These are phyloP conservation scores for Annulohypoxylon truncatum DNA, from an alignment of 2,329 filamentous ascomycete species.

Conservation along the genomic window DNA sequence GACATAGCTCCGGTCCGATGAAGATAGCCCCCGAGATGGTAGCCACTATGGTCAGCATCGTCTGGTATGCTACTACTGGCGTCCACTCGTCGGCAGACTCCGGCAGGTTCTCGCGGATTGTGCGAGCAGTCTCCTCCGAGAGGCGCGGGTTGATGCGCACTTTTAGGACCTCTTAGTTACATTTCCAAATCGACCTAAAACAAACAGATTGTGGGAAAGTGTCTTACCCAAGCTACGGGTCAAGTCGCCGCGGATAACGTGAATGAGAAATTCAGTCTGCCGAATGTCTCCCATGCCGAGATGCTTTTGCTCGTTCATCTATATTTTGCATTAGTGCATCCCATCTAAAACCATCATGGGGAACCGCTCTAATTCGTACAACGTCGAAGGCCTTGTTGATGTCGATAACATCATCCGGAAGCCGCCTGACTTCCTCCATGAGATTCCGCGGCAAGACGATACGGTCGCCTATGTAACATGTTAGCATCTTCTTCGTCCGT, in stretches of 20 bases:
- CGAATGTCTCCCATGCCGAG: conserved; percentile 27
- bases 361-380: conserved; percentile 10
- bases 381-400: conserved; percentile 42
- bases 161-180: conserved; percentile 22
- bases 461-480: conserved; percentile 42
- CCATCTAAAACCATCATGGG: background rate
- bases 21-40: conserved; percentile 61
- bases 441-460: conserved; percentile 46
- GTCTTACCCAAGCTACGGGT: conserved; percentile 42
- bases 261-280: conserved; percentile 30
- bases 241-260: conserved; percentile 40
- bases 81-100: conserved; percentile 56
- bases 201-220: background rate
- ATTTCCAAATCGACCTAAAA: background rate
- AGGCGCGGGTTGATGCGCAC: conserved; percentile 54
- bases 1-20: conserved; percentile 60
- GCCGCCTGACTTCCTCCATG: conserved; percentile 46
- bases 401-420: conserved; percentile 47
- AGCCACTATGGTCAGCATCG: conserved; percentile 59
- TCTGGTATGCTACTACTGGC: conserved; percentile 54
- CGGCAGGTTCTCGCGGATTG: conserved; percentile 52
- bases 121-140: conserved; percentile 53
- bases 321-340: conserved; percentile 3
- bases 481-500: background rate
- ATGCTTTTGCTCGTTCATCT: conserved; percentile 37